phyloP scores from a whole-genome alignment of 805 yeast species.

The Lipomyces yamanashiensis region DNA sequence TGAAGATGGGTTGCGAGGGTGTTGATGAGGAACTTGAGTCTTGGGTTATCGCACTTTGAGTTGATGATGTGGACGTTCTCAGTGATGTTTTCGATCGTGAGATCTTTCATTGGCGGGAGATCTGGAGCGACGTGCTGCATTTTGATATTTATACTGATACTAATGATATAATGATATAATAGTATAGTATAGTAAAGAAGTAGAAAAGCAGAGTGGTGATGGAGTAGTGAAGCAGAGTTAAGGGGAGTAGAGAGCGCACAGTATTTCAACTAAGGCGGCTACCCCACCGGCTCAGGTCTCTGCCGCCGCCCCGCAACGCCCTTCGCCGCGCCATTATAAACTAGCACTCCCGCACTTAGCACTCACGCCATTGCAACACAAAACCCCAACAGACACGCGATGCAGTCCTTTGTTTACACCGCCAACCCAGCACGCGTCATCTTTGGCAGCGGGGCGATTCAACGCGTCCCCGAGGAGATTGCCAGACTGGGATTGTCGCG shows the following conservation, averaged over 20 bases:
- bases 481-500: background rate
- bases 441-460: background rate
- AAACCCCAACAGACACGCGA: background rate
- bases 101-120: constrained; percentile 13
- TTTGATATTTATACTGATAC: background rate
- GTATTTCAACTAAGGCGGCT: no score
- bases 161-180: no score
- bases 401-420: background rate
- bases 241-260: no score
- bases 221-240: no score
- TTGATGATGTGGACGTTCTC: constrained; percentile 26
- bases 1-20: constrained; percentile 46
- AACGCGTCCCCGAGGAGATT: background rate
- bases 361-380: no score
- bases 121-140: background rate
- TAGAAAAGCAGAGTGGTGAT: no score
- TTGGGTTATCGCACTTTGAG: background rate
- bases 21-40: constrained; percentile 23
- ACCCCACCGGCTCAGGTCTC: no score
- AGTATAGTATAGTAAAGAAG: no score
- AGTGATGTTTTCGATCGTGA: constrained; percentile 33
- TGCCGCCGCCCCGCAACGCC: no score
- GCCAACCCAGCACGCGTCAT: background rate
- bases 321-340: no score
- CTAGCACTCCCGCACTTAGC: no score